Conservation (phyloP, 129 eudicot species). For the Sambucus nigra region DNA sequence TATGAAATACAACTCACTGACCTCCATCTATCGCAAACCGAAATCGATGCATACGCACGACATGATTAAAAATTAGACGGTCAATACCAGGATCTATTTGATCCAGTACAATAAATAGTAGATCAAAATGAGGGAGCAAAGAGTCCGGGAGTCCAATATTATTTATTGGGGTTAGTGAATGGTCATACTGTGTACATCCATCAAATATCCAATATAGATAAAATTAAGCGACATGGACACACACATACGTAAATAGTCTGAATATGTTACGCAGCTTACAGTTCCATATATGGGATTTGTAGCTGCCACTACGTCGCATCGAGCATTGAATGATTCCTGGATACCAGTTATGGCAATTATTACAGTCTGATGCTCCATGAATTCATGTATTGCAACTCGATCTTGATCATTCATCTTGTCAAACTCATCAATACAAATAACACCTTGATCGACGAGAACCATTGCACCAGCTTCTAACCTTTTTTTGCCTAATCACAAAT, state of each 20-base stretch:
- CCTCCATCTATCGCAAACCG: no score
- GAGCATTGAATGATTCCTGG: conserved; percentile 91
- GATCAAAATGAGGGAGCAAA: no score
- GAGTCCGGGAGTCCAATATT: no score
- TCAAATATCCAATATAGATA: no score
- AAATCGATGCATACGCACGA: no score
- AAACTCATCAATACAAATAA: conserved; percentile 95
- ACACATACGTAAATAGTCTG: neutral
- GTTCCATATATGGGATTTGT: conserved; percentile 99
- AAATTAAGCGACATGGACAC: no score
- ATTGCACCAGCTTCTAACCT: conserved; percentile 99
- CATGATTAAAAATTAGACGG: no score
- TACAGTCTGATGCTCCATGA: conserved; percentile 99
- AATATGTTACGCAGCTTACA: conserved; percentile 33
- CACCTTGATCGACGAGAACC: conserved; percentile 99
- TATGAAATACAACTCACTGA: no score
- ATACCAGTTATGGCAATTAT: conserved; percentile 98
- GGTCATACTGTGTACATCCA: no score
- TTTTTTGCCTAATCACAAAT: conserved; percentile 58
- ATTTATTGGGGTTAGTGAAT: no score
- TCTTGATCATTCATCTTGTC: conserved; percentile 99
- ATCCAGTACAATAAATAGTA: no score
- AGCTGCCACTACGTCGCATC: conserved; percentile 99
- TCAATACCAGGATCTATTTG: no score
- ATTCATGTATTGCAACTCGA: conserved; percentile 99